A percentile compares a stretch with the other conserved stretches of the same genome.
Evolutionary conservation across 2,329 filamentous ascomycete species (phyloP).

Genomic region (Fusarium decemcellulare): DNA sequence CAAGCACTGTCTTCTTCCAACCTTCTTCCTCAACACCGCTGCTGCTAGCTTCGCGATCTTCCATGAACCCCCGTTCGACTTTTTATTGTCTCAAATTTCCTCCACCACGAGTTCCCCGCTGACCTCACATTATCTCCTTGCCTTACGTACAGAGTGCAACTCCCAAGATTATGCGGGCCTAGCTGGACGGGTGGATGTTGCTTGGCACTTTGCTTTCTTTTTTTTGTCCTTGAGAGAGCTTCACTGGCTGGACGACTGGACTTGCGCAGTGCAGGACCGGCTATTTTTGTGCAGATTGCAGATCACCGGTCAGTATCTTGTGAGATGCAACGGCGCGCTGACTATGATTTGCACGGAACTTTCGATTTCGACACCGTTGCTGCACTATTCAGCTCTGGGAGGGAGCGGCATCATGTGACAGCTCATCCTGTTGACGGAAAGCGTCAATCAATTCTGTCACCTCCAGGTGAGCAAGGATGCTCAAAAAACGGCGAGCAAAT

Average conservation of each 20-base stretch:
- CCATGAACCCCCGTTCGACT: slow-evolving; percentile 1
- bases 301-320: slow-evolving; percentile 23
- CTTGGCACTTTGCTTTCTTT: slow-evolving; percentile 9
- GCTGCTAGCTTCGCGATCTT: slow-evolving; percentile 10
- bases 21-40: slow-evolving; percentile 10
- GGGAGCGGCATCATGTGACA: slow-evolving; percentile 25
- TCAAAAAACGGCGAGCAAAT: slow-evolving; percentile 5
- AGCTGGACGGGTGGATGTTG: background rate
- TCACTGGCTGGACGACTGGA: background rate
- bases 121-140: slow-evolving; percentile 2
- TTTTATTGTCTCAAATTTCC: slow-evolving; percentile 1
- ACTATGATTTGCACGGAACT: slow-evolving; percentile 33
- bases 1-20: slow-evolving; percentile 13
- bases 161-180: background rate
- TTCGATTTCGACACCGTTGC: slow-evolving; percentile 4
- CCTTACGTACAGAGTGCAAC: background rate
- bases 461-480: slow-evolving; percentile 21
- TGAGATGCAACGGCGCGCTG: slow-evolving; percentile 23
- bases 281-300: slow-evolving; percentile 25
- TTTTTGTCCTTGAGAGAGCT: background rate
- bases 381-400: slow-evolving; percentile 21
- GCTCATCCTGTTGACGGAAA: slow-evolving; percentile 3
- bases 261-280: background rate
- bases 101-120: background rate
- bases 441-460: slow-evolving; percentile 6